phyloP scores from a whole-genome alignment of 225 moss, liverwort and hornwort species.

The Lunularia cruciata region DNA sequence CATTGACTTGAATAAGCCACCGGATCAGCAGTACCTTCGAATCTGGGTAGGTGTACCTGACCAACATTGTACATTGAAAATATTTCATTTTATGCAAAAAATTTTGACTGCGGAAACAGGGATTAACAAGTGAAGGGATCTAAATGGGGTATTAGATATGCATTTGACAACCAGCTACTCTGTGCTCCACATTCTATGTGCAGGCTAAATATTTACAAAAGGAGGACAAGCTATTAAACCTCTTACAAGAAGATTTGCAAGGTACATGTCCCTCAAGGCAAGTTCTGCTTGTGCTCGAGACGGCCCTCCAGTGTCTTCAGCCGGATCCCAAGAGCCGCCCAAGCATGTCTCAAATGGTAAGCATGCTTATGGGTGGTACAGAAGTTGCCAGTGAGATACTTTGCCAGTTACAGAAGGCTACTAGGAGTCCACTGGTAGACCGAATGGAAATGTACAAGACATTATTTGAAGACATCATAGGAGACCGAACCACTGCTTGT shows the following conservation, averaged over 20 bases:
- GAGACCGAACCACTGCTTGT: no score
- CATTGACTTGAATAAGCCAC: constrained; percentile 21
- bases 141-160: neutral
- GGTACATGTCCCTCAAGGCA: neutral
- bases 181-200: no score
- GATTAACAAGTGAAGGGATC: neutral
- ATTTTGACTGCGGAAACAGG: neutral
- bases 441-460: no score
- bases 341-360: constrained; percentile 30
- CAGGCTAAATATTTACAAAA: constrained; percentile 25
- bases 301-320: constrained; percentile 23
- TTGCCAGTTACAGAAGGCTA: no score
- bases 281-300: constrained; percentile 14
- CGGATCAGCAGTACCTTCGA: neutral
- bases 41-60: constrained; percentile 9
- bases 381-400: constrained; percentile 18
- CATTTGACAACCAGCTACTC: no score
- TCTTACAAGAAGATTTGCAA: constrained; percentile 6
- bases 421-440: no score
- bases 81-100: neutral
- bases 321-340: constrained; percentile 14
- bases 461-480: no score
- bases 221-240: constrained; percentile 3
- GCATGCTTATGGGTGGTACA: constrained; percentile 14
- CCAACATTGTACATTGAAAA: no score